Conservation (phyloP, 176 grass and related monocot species). For the Thalia dealbata region DNA sequence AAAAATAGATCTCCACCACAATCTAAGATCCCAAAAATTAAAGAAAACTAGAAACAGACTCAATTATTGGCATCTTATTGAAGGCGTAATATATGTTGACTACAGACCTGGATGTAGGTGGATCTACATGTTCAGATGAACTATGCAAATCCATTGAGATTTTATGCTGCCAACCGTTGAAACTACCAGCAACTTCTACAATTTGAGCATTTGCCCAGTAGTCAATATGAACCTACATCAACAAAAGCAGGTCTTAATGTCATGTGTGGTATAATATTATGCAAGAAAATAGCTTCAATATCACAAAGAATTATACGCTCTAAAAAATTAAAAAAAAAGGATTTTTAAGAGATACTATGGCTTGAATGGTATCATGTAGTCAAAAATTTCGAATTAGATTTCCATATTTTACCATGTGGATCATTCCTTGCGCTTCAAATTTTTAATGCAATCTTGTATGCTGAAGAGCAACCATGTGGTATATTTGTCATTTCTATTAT, state of each 20-base stretch:
- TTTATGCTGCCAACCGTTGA: slow-evolving; percentile 40
- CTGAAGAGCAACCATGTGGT: not conserved
- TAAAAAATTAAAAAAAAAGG: not conserved
- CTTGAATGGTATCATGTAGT: not conserved
- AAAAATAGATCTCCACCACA: too few relatives aligned
- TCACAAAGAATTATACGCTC: too few relatives aligned
- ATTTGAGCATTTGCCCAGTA: slow-evolving; percentile 28
- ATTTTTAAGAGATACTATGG: not conserved
- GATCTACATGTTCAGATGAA: slow-evolving; percentile 19
- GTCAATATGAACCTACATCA: slow-evolving; percentile 31
- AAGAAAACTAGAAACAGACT: not conserved
- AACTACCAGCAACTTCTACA: slow-evolving; percentile 44
- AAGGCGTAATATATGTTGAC: not conserved
- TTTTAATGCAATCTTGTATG: not conserved
- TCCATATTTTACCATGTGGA: not conserved
- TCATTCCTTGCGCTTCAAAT: not conserved
- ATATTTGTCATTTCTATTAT: not conserved
- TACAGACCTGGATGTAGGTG: slow-evolving; percentile 21
- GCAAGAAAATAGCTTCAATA: too few relatives aligned
- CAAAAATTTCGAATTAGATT: not conserved
- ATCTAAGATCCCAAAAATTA: not conserved
- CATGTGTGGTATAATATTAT: not conserved
- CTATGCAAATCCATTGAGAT: slow-evolving; percentile 30
- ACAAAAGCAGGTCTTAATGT: slow-evolving; percentile 3
- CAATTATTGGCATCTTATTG: not conserved